Base-by-base conservation (phyloP, 257 asterid species). In the Solanum sitiens region DNA sequence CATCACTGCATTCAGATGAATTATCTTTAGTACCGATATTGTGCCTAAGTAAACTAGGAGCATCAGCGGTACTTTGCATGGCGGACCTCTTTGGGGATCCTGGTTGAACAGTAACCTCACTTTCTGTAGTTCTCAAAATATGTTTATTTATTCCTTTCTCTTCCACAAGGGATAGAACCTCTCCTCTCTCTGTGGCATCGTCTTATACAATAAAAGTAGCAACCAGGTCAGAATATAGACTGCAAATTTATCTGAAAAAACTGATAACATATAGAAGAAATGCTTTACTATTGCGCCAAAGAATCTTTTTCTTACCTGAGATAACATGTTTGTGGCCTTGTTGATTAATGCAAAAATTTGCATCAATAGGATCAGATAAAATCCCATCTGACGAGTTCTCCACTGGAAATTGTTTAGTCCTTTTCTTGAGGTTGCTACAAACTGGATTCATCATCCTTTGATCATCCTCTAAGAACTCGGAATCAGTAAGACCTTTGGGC, bases 401-500 rank as follows among this genome's bases (percentile, higher is more conserved):
- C 32, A 59, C 80, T 16, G 86, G 87, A 84, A 71, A 77, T 67
- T 50, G 27, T 73, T 87, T 86, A 2, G 86, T 75, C 15, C 56
- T 90, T 86, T 87, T 91, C 89, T 87, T 91, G 65, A 90, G 88
- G 71, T 87, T 90, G 82, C 94, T 91, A 67, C 88, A 88, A 50
- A 83, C 84, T 15, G 92, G 91, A 83, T 89, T 85, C 83, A 33
- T 89, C 56, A 79, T 73, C 45, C 79, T 88, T 85, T 85, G 90
- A 18, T 90, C 89, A 76, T 92, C 86, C 68, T 76, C 85, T 8
- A 87, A 27, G 86, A 87, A 87, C 83, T 84, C 91, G 71, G 91
- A 87, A 68, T 87, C 82, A 73, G 85, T 88, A 33, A 76, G 32
- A 30, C 85, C 56, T 88, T 68, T 70, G 15, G 87, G 59, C 86